Percentiles rank a stretch among this genome's conserved stretches.
Conservation (phyloP, 2,329 filamentous ascomycete genomes). For the Beauveria sp. region DNA sequence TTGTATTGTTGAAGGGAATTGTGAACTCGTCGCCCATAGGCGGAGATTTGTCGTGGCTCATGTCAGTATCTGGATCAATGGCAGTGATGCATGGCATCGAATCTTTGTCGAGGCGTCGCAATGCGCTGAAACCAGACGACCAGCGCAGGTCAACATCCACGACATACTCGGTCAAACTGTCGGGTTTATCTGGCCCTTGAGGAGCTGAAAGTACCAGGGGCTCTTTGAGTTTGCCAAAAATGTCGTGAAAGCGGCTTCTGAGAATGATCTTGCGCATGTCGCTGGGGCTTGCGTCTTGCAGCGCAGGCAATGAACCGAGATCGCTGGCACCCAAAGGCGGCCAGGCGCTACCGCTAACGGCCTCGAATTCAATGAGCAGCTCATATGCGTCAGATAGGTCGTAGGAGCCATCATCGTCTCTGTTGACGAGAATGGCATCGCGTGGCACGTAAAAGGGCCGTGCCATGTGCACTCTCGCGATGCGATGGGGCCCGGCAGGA, state of each 20-base stretch:
- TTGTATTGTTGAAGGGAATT: neutral
- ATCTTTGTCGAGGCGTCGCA: constrained; percentile 29
- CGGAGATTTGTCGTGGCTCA: constrained; percentile 18
- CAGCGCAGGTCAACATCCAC: constrained; percentile 43
- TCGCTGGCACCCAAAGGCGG: constrained; percentile 36
- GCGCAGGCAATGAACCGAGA: neutral
- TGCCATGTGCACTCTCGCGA: constrained; percentile 40
- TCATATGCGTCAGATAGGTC: constrained; percentile 43
- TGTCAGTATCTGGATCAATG: constrained; percentile 27
- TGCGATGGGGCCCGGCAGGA: constrained; percentile 34
- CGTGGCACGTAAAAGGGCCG: constrained; percentile 45
- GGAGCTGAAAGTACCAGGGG: constrained; percentile 22
- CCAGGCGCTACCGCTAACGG: constrained; percentile 42
- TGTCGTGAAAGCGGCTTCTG: constrained; percentile 31
- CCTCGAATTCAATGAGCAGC: constrained; percentile 44
- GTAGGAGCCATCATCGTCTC: constrained; percentile 38
- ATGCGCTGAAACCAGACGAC: constrained; percentile 32
- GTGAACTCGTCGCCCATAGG: constrained; percentile 15
- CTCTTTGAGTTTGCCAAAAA: constrained; percentile 35
- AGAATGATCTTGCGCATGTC: constrained; percentile 28
- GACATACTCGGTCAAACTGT: constrained; percentile 33
- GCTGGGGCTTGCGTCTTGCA: constrained; percentile 9
- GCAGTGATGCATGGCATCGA: constrained; percentile 38
- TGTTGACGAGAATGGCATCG: constrained; percentile 42
- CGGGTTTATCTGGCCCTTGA: constrained; percentile 18